Conservation (phyloP, 192 early-diverging fungal species). For the Diversispora epigaea region DNA sequence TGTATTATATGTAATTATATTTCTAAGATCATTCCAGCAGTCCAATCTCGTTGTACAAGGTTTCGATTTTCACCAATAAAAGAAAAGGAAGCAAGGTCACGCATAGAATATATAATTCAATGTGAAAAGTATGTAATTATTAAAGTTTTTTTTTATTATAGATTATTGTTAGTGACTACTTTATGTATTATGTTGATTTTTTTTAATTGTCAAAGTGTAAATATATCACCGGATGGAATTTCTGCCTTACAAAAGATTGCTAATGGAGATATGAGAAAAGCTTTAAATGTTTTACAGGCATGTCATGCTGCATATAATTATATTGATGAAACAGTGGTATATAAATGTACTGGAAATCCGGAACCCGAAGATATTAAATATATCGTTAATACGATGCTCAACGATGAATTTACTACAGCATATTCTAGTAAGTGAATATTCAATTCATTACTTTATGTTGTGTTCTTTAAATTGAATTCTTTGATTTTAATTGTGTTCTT, state of each 20-base stretch:
- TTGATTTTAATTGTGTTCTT: slow-evolving; percentile 7
- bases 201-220: slow-evolving; percentile 51
- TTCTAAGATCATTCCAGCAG: slow-evolving; percentile 93
- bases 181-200: not conserved
- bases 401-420: slow-evolving; percentile 80
- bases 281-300: slow-evolving; percentile 93
- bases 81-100: slow-evolving; percentile 70
- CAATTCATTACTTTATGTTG: too few species aligned
- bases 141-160: slow-evolving; percentile 20
- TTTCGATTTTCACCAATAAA: slow-evolving; percentile 93
- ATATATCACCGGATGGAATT: slow-evolving; percentile 77
- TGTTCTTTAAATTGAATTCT: not conserved
- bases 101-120: slow-evolving; percentile 72
- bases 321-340: slow-evolving; percentile 79
- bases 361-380: slow-evolving; percentile 81
- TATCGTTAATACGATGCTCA: slow-evolving; percentile 76
- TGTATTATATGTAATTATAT: slow-evolving; percentile 99
- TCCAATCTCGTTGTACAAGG: slow-evolving; percentile 97
- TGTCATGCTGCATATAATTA: slow-evolving; percentile 82
- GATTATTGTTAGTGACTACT: slow-evolving; percentile 32
- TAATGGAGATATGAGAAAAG: slow-evolving; percentile 95
- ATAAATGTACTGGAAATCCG: slow-evolving; percentile 91
- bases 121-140: slow-evolving; percentile 54
- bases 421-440: slow-evolving; percentile 51
- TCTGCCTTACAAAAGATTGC: slow-evolving; percentile 81